phyloP scores from a whole-genome alignment of 1,284 basidiomycete genomes.

The Tilletia caries region DNA sequence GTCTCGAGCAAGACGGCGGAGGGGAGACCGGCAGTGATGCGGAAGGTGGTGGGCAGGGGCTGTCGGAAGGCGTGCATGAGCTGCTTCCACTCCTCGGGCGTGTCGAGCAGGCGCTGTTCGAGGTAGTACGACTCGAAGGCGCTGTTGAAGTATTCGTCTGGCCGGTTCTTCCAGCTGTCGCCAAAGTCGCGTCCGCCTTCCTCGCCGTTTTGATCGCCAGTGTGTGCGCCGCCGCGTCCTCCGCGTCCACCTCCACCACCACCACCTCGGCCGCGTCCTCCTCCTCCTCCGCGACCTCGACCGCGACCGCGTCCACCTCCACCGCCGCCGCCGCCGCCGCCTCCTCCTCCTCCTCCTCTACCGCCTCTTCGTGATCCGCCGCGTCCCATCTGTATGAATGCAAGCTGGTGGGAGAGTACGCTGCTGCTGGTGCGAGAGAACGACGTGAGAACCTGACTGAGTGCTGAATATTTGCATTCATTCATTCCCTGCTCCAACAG shows the following conservation, averaged over 20 bases:
- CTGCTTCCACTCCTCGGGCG: constrained; percentile 66
- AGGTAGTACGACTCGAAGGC: constrained; percentile 49
- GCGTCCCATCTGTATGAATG: constrained; percentile 22
- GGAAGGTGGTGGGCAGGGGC: constrained; percentile 88
- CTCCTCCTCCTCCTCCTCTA: constrained; percentile 23
- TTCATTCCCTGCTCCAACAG: too few relatives aligned
- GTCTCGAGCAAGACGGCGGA: constrained; percentile 43
- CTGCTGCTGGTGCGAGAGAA: not conserved
- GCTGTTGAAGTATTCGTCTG: constrained; percentile 24
- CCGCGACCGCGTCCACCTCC: constrained; percentile 28
- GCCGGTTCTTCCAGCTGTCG: constrained; percentile 7
- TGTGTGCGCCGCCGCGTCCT: not conserved
- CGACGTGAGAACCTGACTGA: too few relatives aligned
- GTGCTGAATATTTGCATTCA: too few relatives aligned
- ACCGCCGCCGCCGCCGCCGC: constrained; percentile 12
- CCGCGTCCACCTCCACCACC: constrained; percentile 24
- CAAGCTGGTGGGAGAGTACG: too few relatives aligned
- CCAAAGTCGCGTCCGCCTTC: not conserved
- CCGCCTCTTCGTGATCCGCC: constrained; percentile 11
- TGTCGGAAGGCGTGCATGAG: constrained; percentile 69
- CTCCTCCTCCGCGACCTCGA: constrained; percentile 25
- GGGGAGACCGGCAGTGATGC: constrained; percentile 64
- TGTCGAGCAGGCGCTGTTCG: constrained; percentile 45
- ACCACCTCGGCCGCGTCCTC: constrained; percentile 15
- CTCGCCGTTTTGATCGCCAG: constrained; percentile 14